Base-by-base conservation (phyloP, 2,329 filamentous ascomycete genomes). In the Hymenoscyphus linearis region DNA sequence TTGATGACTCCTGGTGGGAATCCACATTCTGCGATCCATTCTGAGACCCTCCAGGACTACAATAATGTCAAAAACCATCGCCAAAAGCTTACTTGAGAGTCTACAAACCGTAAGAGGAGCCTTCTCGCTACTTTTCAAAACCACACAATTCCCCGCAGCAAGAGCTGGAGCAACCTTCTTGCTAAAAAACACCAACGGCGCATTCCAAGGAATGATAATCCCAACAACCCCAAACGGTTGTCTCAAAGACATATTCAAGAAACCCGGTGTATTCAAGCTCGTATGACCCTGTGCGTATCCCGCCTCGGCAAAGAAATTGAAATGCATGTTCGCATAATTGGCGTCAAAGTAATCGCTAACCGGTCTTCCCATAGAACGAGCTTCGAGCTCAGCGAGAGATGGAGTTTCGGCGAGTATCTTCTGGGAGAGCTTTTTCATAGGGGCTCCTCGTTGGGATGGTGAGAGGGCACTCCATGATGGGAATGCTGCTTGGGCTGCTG, bases 121-220 rank as follows among this genome's bases (percentile, higher is more conserved):
- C 56, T 67, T 65, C 27, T 66, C 81, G 55, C 62, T 64, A 26
- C 64, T 64, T 44, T 67, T 66, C 37, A 67, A 22, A 1, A 67
- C 59, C 36, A 87, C 79, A 14, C 78, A 78, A 70, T 85, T 85
- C 0, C 84, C 84, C 0, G 81, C 81, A 0, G 82, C 82, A 34
- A 88, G 74, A 0, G 84, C 84, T 0, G 84, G 83, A 2, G 82
- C 84, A 40, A 85, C 73, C 72, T 87, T 87, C 53, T 80, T 74
- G 72, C 73, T 70, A 27, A 81, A 76, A 62, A 80, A 78, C 2
- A 77, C 62, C 3, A 83, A 66, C 0, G 82, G 78, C 0, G 76
- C 76, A 63, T 85, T 85, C 81, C 82, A 85, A 0, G 83, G 83
- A 57, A 85, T 82, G 59, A 86, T 86, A n/a, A 75, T 75, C 1